Evolutionary conservation across 768 basidiomycete genomes (phyloP).

Genomic region (Auriculariales sp.): DNA sequence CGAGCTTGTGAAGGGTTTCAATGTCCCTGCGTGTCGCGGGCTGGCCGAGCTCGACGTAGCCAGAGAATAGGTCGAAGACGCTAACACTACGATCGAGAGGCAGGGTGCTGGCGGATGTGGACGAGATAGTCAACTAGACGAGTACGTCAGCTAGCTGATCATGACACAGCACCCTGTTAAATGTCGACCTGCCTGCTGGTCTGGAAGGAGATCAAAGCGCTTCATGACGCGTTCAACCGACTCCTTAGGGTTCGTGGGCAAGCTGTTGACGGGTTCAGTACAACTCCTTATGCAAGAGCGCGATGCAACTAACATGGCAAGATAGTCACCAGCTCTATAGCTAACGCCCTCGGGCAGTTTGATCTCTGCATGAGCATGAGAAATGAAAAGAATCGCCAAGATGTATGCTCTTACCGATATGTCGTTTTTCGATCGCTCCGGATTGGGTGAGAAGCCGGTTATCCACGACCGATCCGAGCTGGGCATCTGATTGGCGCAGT

Average conservation of each 20-base stretch:
- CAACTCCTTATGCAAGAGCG: background rate
- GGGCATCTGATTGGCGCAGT: constrained; percentile 24
- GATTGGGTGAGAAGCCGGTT: constrained; percentile 18
- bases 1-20: constrained; percentile 15
- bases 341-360: constrained; percentile 23
- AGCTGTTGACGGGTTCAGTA: constrained; percentile 10
- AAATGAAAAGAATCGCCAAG: constrained; percentile 6
- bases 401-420: constrained; percentile 19
- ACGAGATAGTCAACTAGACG: constrained; percentile 21
- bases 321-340: constrained; percentile 32
- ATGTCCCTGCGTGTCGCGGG: constrained; percentile 30
- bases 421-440: constrained; percentile 23
- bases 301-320: constrained; percentile 22
- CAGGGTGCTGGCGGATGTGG: constrained; percentile 23
- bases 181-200: constrained; percentile 20
- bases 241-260: constrained; percentile 25
- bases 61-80: constrained; percentile 23
- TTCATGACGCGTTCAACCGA: constrained; percentile 25
- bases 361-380: constrained; percentile 20
- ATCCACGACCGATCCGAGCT: constrained; percentile 23
- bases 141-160: background rate
- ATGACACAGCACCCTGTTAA: background rate
- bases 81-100: constrained; percentile 24
- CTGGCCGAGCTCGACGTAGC: constrained; percentile 34
- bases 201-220: constrained; percentile 22